Evolutionary conservation across 2,329 filamentous ascomycete genomes (phyloP), one percentile per base, ranked within the genome.

Genomic region (Lasiodiplodia theobromae): DNA sequence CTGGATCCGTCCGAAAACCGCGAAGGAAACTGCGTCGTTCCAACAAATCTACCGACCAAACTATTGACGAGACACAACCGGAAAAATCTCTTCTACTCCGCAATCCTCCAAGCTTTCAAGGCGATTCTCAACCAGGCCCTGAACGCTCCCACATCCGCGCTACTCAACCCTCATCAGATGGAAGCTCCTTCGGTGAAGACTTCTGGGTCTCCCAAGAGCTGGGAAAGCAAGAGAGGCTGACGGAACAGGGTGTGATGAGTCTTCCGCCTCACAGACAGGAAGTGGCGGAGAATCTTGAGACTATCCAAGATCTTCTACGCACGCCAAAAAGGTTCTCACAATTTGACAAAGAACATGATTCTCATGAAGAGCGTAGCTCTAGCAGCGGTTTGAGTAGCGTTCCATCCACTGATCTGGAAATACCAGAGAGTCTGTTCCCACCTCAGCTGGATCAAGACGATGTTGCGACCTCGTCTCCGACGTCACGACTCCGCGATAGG

Each of bases 241-340:
- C 63, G 21, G 49, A 54, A 34, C 12, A 54, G 3, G 62, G 62
- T 2, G 49, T 66, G 3, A 11, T 5, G 12, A 14, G n/a, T 28
- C 31, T 21, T 18, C 16, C n/a, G 7, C 16, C 44, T 6, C 44
- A 34, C 34, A 12, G 21, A 6, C 31, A 54, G 6, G 2, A 14
- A 7, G 7, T 8, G 34, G 11, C 14, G 10, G 63, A 44, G 21
- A 34, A 47, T 16, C 34, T 51, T 38, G 63, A 66, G 25, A 66
- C 34, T 25, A 7, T 52, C 6, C 21, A 31, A 7, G 51, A 66
- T 8, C 28, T 23, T 14, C 11, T 66, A 25, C 40, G 21, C 37
- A 31, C 28, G 28, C 63, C 63, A 10, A 12, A 16, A 10, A 4
- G 18, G 11, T 66, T 66, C 49, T 66, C 63, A 8, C 18, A 66